phyloP scores from a whole-genome alignment of 768 basidiomycete genomes.

The Boletus tomentosulus region DNA sequence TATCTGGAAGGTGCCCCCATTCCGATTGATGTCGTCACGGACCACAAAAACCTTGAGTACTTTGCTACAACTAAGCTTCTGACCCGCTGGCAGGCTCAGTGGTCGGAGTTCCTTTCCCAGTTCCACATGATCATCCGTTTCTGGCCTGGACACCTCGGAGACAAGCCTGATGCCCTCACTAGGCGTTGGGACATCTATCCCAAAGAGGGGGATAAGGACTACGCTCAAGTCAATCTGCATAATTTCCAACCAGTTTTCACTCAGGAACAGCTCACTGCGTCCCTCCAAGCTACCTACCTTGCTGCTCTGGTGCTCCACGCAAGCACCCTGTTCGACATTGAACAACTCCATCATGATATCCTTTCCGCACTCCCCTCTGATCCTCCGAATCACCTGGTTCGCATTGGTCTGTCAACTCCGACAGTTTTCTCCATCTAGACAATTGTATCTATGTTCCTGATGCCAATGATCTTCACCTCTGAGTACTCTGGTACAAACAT shows the following conservation, averaged over 20 bases:
- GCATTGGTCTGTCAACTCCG: too few species aligned
- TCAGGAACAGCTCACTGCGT: background rate
- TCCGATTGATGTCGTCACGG: background rate
- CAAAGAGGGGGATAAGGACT: conserved; percentile 4
- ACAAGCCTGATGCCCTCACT: background rate
- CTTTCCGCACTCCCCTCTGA: too few species aligned
- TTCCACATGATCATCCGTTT: background rate
- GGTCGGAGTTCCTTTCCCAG: background rate
- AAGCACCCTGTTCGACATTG: too few species aligned
- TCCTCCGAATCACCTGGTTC: too few species aligned
- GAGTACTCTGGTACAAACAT: too few species aligned
- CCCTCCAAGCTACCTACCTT: too few species aligned
- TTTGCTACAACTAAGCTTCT: background rate
- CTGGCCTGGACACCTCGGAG: background rate
- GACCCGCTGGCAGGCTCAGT: background rate
- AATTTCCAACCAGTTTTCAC: background rate
- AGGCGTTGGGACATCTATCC: background rate
- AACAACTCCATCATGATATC: too few species aligned
- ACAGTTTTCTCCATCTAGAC: background rate
- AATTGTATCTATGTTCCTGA: background rate
- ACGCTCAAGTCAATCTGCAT: background rate
- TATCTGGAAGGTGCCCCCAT: background rate
- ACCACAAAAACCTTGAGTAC: conserved; percentile 2
- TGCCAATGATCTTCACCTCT: background rate
- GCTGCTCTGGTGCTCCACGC: background rate